These are phyloP conservation scores for Komagataella ulmi DNA, from an alignment of 805 yeast genomes.

Conservation along the genomic window DNA sequence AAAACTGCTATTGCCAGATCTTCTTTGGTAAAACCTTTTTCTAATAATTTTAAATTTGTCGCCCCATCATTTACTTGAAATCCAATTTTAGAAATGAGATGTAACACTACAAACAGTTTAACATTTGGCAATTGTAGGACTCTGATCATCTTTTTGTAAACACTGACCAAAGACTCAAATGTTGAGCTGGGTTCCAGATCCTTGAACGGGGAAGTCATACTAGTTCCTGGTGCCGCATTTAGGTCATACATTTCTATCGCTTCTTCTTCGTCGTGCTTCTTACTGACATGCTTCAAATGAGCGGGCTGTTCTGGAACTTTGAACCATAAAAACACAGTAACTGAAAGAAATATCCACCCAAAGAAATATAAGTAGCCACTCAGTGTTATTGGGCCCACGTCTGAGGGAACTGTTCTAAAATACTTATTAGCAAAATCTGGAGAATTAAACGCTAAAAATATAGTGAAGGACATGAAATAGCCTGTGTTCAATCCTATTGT, in stretches of 20 bases:
- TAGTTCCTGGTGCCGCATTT: slow-evolving; percentile 13
- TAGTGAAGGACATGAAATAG: slow-evolving; percentile 82
- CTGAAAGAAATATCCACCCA: slow-evolving; percentile 58
- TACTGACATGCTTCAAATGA: slow-evolving; percentile 16
- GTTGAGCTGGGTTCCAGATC: not conserved
- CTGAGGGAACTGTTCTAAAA: slow-evolving; percentile 45
- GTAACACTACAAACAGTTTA: slow-evolving; percentile 59
- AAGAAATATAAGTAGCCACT: slow-evolving; percentile 68
- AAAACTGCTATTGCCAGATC: slow-evolving; percentile 87
- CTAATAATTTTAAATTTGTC: slow-evolving; percentile 80
- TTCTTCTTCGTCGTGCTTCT: slow-evolving; percentile 9
- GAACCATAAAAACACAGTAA: slow-evolving; percentile 46
- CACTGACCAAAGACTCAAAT: slow-evolving; percentile 14
- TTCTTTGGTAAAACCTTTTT: slow-evolving; percentile 85
- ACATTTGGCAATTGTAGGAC: slow-evolving; percentile 62
- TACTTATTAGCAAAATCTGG: slow-evolving; percentile 88
- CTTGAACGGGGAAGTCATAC: slow-evolving; percentile 12
- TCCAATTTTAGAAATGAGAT: slow-evolving; percentile 74
- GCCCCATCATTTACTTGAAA: slow-evolving; percentile 96
- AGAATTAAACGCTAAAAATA: slow-evolving; percentile 81
- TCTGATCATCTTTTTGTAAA: slow-evolving; percentile 48
- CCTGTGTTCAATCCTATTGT: slow-evolving; percentile 92
- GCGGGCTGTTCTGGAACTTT: slow-evolving; percentile 64
- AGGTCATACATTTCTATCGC: slow-evolving; percentile 16
- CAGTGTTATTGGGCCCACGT: slow-evolving; percentile 55